Conservation (phyloP, 2,329 filamentous ascomycete species). For the Tolypocladium tundrense region DNA sequence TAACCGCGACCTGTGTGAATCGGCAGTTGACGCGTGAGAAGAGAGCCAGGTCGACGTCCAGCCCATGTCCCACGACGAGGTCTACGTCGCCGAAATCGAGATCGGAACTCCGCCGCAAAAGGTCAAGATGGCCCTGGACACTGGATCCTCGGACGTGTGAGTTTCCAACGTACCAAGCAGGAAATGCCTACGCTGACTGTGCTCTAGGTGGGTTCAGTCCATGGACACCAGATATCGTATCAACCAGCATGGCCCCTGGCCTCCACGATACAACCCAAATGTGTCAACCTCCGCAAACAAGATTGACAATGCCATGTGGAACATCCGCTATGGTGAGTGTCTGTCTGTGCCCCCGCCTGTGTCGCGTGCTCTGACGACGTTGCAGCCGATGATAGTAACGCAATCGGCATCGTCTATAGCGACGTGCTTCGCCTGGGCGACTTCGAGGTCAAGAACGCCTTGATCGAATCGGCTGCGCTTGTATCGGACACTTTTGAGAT, state of each 20-base stretch:
- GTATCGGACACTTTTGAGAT: conserved; percentile 33
- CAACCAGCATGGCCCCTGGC: conserved; percentile 23
- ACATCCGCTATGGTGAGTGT: conserved; percentile 36
- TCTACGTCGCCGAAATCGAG: conserved; percentile 32
- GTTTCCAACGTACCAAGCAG: conserved; percentile 21
- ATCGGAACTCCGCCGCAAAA: conserved; percentile 38
- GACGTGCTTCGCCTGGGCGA: conserved; percentile 38
- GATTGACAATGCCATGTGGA: conserved; percentile 35
- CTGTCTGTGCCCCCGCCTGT: neutral
- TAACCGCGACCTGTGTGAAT: neutral
- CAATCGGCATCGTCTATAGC: conserved; percentile 37
- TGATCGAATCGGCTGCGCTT: conserved; percentile 37
- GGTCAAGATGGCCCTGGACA: conserved; percentile 40
- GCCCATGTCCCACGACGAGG: conserved; percentile 28
- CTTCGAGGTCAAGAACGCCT: conserved; percentile 31
- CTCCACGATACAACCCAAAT: conserved; percentile 31
- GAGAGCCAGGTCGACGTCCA: conserved; percentile 22
- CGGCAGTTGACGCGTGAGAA: conserved; percentile 4
- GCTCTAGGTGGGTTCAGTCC: conserved; percentile 41
- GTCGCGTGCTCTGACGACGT: neutral
- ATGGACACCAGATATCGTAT: conserved; percentile 31
- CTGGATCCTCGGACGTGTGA: conserved; percentile 52
- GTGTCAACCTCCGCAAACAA: conserved; percentile 31
- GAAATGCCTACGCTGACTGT: neutral
- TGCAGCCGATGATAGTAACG: conserved; percentile 32